phyloP scores from a whole-genome alignment of 306 rosid genomes.

The Prunus mira region DNA sequence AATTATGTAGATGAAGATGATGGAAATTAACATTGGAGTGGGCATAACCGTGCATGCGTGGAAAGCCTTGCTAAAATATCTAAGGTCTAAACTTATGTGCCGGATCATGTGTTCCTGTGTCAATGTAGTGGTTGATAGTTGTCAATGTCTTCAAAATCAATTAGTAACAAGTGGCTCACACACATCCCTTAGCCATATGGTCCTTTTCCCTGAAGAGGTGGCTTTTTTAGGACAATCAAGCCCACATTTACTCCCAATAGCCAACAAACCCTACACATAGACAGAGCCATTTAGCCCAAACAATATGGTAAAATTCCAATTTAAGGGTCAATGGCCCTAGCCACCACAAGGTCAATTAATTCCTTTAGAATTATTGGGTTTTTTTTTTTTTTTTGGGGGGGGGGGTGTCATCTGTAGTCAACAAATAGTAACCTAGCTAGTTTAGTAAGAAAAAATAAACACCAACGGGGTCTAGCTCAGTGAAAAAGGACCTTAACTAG shows the following conservation, averaged over 20 bases:
- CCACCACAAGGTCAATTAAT: no score
- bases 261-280: neutral
- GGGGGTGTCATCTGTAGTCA: no score
- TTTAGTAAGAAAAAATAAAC: rapidly evolving
- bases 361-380: no score
- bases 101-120: neutral
- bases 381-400: no score
- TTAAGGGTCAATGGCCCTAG: no score
- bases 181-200: neutral
- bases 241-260: neutral
- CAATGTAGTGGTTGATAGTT: neutral
- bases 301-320: no score
- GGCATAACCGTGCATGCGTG: neutral
- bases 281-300: no score
- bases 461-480: rapidly evolving
- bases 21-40: neutral
- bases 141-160: neutral
- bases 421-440: no score
- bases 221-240: neutral
- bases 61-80: neutral
- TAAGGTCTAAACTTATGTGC: neutral
- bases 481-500: rapidly evolving
- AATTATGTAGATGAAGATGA: neutral
- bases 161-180: neutral
- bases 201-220: neutral